Evolutionary conservation across 1,284 basidiomycete species (phyloP).

Genomic region (Tremellales sp.): DNA sequence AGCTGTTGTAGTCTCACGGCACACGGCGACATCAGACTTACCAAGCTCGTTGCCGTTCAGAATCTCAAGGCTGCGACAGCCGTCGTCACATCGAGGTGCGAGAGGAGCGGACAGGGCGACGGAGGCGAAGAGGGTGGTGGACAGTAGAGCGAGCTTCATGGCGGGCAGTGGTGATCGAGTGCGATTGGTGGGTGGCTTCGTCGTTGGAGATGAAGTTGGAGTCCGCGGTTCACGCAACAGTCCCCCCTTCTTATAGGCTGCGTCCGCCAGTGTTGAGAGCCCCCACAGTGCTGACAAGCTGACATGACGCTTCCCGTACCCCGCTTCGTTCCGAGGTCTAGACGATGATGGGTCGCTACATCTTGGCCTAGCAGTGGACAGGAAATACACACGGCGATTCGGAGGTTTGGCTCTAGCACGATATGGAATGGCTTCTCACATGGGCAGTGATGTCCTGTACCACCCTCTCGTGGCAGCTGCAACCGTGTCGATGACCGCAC

Average conservation of each 20-base stretch:
- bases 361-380: background rate
- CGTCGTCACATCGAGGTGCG: too few species aligned
- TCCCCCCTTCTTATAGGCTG: background rate
- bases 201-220: background rate
- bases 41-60: background rate
- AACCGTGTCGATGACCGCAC: too few species aligned
- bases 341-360: background rate
- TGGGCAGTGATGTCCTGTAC: too few species aligned
- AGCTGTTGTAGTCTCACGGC: background rate
- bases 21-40: background rate
- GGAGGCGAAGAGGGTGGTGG: background rate
- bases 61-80: too few species aligned
- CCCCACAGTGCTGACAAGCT: too few species aligned
- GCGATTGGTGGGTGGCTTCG: background rate
- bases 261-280: background rate
- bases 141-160: background rate
- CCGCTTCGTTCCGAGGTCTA: background rate
- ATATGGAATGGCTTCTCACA: too few species aligned
- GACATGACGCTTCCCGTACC: too few species aligned
- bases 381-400: background rate
- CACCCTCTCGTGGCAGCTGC: too few species aligned
- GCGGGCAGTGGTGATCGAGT: background rate
- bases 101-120: background rate
- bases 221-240: background rate
- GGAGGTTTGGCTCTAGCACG: too few species aligned